These are phyloP conservation scores for Phytophthora citricola DNA, from an alignment of 352 stramenopile species.

Conservation along the genomic window DNA sequence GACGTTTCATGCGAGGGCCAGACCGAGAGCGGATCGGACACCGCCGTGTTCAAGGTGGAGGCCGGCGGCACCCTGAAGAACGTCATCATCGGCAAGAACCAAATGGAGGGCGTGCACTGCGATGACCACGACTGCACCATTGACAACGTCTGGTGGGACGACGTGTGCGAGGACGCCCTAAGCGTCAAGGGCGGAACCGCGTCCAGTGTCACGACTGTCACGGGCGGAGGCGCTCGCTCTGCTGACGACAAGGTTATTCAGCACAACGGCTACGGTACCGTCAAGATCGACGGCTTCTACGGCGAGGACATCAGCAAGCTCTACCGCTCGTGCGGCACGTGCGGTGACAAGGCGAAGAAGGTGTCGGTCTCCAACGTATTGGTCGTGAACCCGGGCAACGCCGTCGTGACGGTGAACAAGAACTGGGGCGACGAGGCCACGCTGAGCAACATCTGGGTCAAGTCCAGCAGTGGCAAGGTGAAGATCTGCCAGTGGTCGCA, in stretches of 20 bases:
- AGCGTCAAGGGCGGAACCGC: constrained; percentile 41
- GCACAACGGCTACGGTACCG: constrained; percentile 27
- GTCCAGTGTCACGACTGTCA: constrained; percentile 32
- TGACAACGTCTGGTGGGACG: constrained; percentile 18
- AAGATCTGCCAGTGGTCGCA: too few relatives aligned
- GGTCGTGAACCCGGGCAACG: too few relatives aligned
- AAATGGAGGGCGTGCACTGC: constrained; percentile 23
- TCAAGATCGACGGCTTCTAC: constrained; percentile 29
- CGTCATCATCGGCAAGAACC: constrained; percentile 25
- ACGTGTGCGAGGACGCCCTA: constrained; percentile 25
- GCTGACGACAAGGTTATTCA: constrained; percentile 56
- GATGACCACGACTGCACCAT: constrained; percentile 13
- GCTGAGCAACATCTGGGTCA: constrained; percentile 34
- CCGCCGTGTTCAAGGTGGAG: constrained; percentile 43
- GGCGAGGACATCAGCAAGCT: constrained; percentile 24
- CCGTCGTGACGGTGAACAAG: too few relatives aligned
- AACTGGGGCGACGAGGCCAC: constrained; percentile 41
- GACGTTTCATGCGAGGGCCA: constrained; percentile 45
- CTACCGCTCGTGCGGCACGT: constrained; percentile 26
- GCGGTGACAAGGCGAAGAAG: constrained; percentile 9
- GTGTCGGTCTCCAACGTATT: too few relatives aligned
- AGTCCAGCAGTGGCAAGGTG: too few relatives aligned
- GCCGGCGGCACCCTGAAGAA: constrained; percentile 17
- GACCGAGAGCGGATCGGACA: constrained; percentile 19
- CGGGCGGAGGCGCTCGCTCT: constrained; percentile 33